Percentiles rank a stretch among this genome's conserved stretches.
These are phyloP conservation scores for Luzula sylvatica DNA, from an alignment of 176 grass and related monocot genomes.

Conservation along the genomic window DNA sequence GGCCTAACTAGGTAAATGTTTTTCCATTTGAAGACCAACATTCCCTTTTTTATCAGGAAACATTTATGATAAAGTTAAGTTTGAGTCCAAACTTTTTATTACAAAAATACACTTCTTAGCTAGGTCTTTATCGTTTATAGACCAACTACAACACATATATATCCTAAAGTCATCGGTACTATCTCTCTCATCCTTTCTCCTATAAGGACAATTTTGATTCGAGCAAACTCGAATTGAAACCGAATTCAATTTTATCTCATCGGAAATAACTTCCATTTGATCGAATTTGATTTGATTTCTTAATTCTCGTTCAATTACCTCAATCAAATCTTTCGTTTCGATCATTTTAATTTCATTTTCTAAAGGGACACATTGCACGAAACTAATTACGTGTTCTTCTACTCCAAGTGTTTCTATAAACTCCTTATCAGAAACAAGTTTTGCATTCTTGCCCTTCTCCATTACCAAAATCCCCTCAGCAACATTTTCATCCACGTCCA, in stretches of 20 bases:
- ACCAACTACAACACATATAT: slow-evolving; percentile 35
- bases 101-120: slow-evolving; percentile 14
- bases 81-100: too few relatives aligned
- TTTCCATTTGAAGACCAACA: too few relatives aligned
- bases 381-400: slow-evolving; percentile 37
- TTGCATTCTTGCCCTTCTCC: slow-evolving; percentile 49
- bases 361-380: slow-evolving; percentile 28
- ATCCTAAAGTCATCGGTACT: not conserved
- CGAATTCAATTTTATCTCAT: slow-evolving; percentile 19
- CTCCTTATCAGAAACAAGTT: slow-evolving; percentile 55
- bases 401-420: slow-evolving; percentile 35
- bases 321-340: slow-evolving; percentile 22
- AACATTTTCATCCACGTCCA: slow-evolving; percentile 7
- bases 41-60: too few relatives aligned
- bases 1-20: too few relatives aligned
- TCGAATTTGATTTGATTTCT: slow-evolving; percentile 9
- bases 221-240: slow-evolving; percentile 16
- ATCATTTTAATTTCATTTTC: not conserved
- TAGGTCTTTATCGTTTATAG: slow-evolving; percentile 16
- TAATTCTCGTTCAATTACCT: slow-evolving; percentile 8
- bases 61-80: too few relatives aligned
- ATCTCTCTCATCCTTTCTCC: slow-evolving; percentile 3
- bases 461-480: slow-evolving; percentile 33
- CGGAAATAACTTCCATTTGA: slow-evolving; percentile 4
- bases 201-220: slow-evolving; percentile 17